Conservation (phyloP, 140 eudicot genomes). For the Stevia rebaudiana region DNA sequence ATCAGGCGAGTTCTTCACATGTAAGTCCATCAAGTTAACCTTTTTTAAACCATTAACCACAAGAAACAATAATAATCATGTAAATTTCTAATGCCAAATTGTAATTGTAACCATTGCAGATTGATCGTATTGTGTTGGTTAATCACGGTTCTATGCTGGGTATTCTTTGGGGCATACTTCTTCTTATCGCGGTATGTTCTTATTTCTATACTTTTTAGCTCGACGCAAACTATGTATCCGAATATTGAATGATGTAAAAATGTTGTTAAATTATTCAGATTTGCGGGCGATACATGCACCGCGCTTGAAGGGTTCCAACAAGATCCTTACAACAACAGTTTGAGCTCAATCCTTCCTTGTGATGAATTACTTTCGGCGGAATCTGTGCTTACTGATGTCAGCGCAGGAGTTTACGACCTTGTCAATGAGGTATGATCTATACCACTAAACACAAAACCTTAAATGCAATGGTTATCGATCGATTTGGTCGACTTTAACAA, state of each 20-base stretch:
- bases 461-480: too few relatives aligned
- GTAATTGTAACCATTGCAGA: slow-evolving; percentile 31
- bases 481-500: not conserved
- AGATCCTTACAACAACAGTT: slow-evolving; percentile 83
- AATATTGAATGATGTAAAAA: not conserved
- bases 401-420: slow-evolving; percentile 50
- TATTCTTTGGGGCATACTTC: slow-evolving; percentile 69
- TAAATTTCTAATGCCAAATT: not conserved
- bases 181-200: slow-evolving; percentile 53
- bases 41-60: not conserved
- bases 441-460: too few relatives aligned
- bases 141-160: slow-evolving; percentile 64
- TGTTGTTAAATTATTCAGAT: slow-evolving; percentile 28
- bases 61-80: too few relatives aligned
- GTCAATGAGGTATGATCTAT: slow-evolving; percentile 52
- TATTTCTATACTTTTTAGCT: not conserved
- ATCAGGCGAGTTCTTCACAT: slow-evolving; percentile 36
- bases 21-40: slow-evolving; percentile 43
- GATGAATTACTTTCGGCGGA: slow-evolving; percentile 64
- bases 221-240: not conserved
- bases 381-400: slow-evolving; percentile 48
- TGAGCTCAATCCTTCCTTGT: slow-evolving; percentile 89
- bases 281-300: slow-evolving; percentile 77
- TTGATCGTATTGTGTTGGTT: slow-evolving; percentile 61
- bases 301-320: slow-evolving; percentile 63